Base-by-base conservation (phyloP, 257 asterid genomes). In the Thymus mandschuricus region DNA sequence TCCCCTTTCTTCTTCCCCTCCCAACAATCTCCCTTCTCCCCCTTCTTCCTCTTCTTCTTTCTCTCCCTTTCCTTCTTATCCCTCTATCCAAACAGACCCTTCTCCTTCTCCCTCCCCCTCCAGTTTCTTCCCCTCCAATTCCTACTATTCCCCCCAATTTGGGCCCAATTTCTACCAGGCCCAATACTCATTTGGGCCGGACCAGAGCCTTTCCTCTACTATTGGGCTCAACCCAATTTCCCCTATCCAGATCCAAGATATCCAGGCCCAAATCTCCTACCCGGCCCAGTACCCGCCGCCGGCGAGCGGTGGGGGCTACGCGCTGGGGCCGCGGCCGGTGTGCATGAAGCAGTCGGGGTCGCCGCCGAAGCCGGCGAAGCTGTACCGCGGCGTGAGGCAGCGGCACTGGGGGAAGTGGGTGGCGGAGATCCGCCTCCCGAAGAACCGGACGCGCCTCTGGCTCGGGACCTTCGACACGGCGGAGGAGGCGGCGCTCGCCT, bases 321-420 rank as follows among this genome's bases (percentile, higher is more conserved):
- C 76, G 45, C 77, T 89, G 38, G 88, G 87, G 10, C 89, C 92
- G 0, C 76, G 79, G 88, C 86, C 96, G 46, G 64, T 89, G 8
- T 54, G 76, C 6, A 85, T 91, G 91, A 91, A 91, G 81, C 94
- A 77, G 15, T 21, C 71, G 3, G 91, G 87, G 21, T 70, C 90
- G 10, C 88, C 95, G 1, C 85, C 91, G 1, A 89, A 89, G 87
- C 95, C 98, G 82, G 79, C 75, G 4, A 94, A 94, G 78, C 96
- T 91, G 8, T 94, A 94, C 89, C 72, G 99, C 45, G 99, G 99
- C 1, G 99, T 94, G n/a, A 81, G 99, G 74, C 99, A 94, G 76
- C 89, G 99, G 5, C 99, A 94, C 89, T 94, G 99, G 99, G 99
- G 99, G 0, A 94, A 94, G 68, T 94, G 98, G 98, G 98, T 94